phyloP scores from a whole-genome alignment of 2,329 filamentous ascomycete genomes.

The Aureobasidium zeae region DNA sequence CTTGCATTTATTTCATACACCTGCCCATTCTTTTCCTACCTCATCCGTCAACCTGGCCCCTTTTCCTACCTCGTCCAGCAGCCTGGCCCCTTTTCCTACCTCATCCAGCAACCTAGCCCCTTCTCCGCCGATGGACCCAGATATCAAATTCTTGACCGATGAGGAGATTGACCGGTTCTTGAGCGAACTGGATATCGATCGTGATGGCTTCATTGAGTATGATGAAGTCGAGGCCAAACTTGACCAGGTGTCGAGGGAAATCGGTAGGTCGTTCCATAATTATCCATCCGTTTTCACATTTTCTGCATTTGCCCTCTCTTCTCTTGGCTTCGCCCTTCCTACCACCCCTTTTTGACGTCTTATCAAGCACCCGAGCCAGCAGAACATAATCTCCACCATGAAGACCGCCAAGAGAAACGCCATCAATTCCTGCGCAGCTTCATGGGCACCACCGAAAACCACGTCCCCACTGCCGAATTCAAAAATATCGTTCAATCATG shows the following conservation, averaged over 20 bases:
- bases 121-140: constrained; percentile 12
- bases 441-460: constrained; percentile 36
- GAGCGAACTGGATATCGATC: constrained; percentile 44
- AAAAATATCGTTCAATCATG: constrained; percentile 50
- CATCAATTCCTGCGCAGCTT: constrained; percentile 45
- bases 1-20: too few species aligned
- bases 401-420: constrained; percentile 30
- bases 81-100: too few species aligned
- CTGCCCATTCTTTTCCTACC: too few species aligned
- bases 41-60: too few species aligned
- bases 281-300: too few species aligned
- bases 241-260: constrained; percentile 33
- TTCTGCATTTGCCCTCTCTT: too few species aligned
- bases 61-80: too few species aligned
- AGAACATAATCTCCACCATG: constrained; percentile 38
- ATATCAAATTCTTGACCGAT: constrained; percentile 27
- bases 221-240: constrained; percentile 45
- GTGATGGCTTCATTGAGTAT: constrained; percentile 45
- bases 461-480: constrained; percentile 42
- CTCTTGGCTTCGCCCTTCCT: too few species aligned
- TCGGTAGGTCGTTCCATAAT: too few species aligned
- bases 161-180: constrained; percentile 44
- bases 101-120: too few species aligned
- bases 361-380: constrained; percentile 39
- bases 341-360: too few species aligned